These are phyloP conservation scores for Pugionium dolabratum DNA, from an alignment of 345 rosid species.

Conservation along the genomic window DNA sequence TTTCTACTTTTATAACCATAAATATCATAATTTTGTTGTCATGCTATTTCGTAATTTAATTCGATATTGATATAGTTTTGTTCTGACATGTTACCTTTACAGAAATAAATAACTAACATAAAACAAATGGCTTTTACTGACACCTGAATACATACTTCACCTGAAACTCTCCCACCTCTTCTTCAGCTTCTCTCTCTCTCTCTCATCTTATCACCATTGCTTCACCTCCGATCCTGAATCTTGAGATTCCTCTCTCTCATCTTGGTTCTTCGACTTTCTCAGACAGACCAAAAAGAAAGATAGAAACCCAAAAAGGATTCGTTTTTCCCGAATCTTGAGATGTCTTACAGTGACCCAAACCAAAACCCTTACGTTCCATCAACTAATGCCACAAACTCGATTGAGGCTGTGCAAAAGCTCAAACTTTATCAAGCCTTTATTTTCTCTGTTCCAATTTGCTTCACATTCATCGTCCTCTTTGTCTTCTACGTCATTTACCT, in stretches of 20 bases:
- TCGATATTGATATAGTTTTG: background rate
- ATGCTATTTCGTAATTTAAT: background rate
- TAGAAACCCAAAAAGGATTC: background rate
- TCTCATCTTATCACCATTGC: constrained; percentile 25
- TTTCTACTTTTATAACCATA: background rate
- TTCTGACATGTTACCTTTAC: constrained; percentile 8
- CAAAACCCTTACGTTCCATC: constrained; percentile 36
- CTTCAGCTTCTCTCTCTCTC: constrained; percentile 12
- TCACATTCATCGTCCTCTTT: constrained; percentile 63
- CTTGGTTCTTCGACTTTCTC: constrained; percentile 2
- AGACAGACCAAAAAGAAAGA: background rate
- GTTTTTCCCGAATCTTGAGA: constrained; percentile 11
- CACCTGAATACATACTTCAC: constrained; percentile 37
- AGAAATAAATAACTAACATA: constrained; percentile 3
- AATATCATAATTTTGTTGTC: background rate
- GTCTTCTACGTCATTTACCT: constrained; percentile 73
- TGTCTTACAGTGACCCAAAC: constrained; percentile 47
- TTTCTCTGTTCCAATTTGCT: constrained; percentile 67
- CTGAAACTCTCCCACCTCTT: constrained; percentile 19
- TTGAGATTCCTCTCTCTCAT: constrained; percentile 17
- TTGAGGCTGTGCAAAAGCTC: constrained; percentile 41
- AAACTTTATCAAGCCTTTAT: constrained; percentile 69
- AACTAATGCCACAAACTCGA: constrained; percentile 37
- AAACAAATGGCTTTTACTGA: constrained; percentile 19
- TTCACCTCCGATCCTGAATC: constrained; percentile 8